Conservation (phyloP, 2,329 filamentous ascomycete species). For the Claviceps capensis region DNA sequence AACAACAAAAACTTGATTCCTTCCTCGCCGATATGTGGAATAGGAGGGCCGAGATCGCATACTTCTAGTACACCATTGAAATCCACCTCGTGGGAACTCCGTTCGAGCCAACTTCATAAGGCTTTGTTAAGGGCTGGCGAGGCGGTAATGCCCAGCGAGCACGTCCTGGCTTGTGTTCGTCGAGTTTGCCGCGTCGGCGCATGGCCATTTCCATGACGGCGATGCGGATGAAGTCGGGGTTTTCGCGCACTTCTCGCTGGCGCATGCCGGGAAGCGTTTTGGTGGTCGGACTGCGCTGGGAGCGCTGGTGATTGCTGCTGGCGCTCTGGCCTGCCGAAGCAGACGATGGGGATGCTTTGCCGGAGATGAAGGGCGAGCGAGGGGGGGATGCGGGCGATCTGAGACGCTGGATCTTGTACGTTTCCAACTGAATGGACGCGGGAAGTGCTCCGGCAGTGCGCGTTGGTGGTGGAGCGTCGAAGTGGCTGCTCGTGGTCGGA, state of each 20-base stretch:
- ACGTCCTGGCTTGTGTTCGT: constrained; percentile 50
- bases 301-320: constrained; percentile 5
- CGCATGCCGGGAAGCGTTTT: constrained; percentile 31
- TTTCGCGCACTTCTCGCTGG: constrained; percentile 56
- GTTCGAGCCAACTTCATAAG: constrained; percentile 42
- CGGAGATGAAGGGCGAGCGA: constrained; percentile 11
- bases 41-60: background rate
- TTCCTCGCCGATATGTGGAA: background rate
- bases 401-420: constrained; percentile 46
- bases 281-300: constrained; percentile 16
- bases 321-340: constrained; percentile 8
- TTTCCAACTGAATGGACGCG: constrained; percentile 60
- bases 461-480: constrained; percentile 16
- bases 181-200: constrained; percentile 52
- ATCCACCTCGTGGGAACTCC: constrained; percentile 49
- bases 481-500: constrained; percentile 34
- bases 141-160: constrained; percentile 57
- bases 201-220: constrained; percentile 62
- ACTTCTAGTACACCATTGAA: constrained; percentile 17
- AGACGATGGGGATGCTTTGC: background rate
- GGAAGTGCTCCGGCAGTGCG: constrained; percentile 29
- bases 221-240: constrained; percentile 56
- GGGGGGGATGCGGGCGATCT: constrained; percentile 22
- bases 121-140: constrained; percentile 37
- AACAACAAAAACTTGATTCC: background rate